A percentile compares a stretch with the other conserved stretches of the same genome.
These are phyloP conservation scores for Wickerhamiella spandovensis DNA, from an alignment of 805 yeast genomes.

Conservation along the genomic window DNA sequence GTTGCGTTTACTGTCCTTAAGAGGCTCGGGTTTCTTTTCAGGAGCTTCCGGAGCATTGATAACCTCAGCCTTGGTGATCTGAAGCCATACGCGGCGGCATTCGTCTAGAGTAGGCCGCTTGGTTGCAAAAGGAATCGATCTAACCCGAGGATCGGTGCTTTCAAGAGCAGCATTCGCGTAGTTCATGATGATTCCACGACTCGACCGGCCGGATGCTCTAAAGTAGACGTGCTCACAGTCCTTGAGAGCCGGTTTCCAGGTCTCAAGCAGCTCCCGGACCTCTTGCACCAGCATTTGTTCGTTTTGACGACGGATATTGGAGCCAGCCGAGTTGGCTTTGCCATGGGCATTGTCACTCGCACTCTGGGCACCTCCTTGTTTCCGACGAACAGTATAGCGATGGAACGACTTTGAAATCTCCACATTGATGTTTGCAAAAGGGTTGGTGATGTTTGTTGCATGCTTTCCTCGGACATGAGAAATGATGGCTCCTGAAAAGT, in stretches of 20 bases:
- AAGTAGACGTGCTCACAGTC: conserved; percentile 60
- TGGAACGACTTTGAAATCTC: conserved; percentile 77
- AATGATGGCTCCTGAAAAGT: conserved; percentile 90
- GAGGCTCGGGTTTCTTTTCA: conserved; percentile 9
- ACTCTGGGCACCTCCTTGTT: conserved; percentile 95
- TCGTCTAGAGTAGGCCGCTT: conserved; percentile 74
- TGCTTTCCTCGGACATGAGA: conserved; percentile 45
- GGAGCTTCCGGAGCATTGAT: conserved; percentile 40
- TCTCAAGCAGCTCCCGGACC: conserved; percentile 48
- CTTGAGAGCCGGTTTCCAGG: conserved; percentile 47
- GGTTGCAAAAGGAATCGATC: conserved; percentile 77
- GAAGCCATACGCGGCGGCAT: conserved; percentile 72
- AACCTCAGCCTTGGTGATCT: conserved; percentile 46
- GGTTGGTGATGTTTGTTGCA: conserved; percentile 46
- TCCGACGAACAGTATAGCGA: conserved; percentile 88
- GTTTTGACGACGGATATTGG: conserved; percentile 75
- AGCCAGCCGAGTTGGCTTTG: conserved; percentile 93
- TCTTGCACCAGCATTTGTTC: conserved; percentile 74
- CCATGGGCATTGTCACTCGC: conserved; percentile 88
- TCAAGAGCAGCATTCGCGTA: conserved; percentile 44
- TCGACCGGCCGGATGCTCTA: conserved; percentile 65
- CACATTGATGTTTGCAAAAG: conserved; percentile 28
- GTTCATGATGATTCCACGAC: conserved; percentile 51
- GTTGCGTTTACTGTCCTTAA: conserved; percentile 13
- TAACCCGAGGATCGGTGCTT: conserved; percentile 47